Conservation (phyloP, 495 filamentous ascomycete genomes). For the Hypomontagnella submonticulosa region DNA sequence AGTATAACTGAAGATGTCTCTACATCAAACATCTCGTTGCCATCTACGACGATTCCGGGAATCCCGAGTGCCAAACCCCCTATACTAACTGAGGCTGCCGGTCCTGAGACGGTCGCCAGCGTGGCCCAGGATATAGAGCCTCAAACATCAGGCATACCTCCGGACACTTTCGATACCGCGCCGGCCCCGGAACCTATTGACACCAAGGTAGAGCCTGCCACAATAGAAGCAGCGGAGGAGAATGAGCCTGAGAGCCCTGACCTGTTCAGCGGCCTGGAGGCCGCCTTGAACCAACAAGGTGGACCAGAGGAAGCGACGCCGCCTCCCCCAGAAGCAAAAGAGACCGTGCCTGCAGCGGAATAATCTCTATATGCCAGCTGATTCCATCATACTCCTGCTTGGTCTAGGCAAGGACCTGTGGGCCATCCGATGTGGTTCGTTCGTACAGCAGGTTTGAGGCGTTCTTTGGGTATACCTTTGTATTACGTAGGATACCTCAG, state of each 20-base stretch:
- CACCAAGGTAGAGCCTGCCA: slow-evolving; percentile 9
- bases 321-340: slow-evolving; percentile 21
- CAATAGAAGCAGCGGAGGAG: slow-evolving; percentile 24
- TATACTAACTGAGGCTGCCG: neutral
- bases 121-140: slow-evolving; percentile 1
- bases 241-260: slow-evolving; percentile 44
- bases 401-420: neutral
- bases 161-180: neutral
- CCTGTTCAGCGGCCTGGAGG: slow-evolving; percentile 46
- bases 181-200: slow-evolving; percentile 8
- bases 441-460: neutral
- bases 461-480: slow-evolving; percentile 6
- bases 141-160: neutral
- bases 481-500: slow-evolving; percentile 5
- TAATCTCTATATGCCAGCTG: neutral
- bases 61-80: neutral
- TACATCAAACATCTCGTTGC: neutral
- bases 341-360: neutral
- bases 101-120: neutral
- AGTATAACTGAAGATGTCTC: slow-evolving; percentile 4
- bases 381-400: neutral
- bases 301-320: slow-evolving; percentile 28
- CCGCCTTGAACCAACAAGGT: slow-evolving; percentile 45
- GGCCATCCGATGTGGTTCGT: neutral
- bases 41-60: slow-evolving; percentile 1